phyloP scores from a whole-genome alignment of 164 flowering plant species.

The Hamamelis virginiana region DNA sequence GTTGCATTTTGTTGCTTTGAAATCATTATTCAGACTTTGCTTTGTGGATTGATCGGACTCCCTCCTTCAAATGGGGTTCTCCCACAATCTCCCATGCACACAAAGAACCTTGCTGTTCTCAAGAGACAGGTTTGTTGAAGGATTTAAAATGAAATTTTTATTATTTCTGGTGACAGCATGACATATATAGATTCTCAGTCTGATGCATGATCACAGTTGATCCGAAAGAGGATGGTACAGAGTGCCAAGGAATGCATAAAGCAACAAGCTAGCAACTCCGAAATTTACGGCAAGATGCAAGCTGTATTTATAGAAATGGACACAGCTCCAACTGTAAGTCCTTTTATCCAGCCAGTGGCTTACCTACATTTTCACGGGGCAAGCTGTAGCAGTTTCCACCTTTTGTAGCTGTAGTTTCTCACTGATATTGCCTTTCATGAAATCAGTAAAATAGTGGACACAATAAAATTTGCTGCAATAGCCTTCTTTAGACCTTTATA shows the following conservation, averaged over 20 bases:
- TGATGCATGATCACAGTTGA: conserved; percentile 30
- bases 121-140: conserved; percentile 40
- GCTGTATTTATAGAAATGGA: conserved; percentile 54
- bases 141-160: neutral
- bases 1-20: neutral
- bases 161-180: neutral
- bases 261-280: conserved; percentile 36
- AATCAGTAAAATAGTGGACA: neutral
- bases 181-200: neutral
- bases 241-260: conserved; percentile 51
- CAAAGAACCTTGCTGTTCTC: conserved; percentile 57
- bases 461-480: neutral
- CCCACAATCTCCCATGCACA: conserved; percentile 68
- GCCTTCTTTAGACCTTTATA: neutral
- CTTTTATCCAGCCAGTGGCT: too few species aligned
- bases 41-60: conserved; percentile 53
- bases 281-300: conserved; percentile 57
- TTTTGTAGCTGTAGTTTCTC: neutral
- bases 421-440: neutral
- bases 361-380: too few species aligned
- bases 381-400: neutral
- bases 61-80: conserved; percentile 62
- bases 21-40: conserved; percentile 36
- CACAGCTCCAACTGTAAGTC: conserved; percentile 29
- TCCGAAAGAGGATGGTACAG: conserved; percentile 51